Conservation (phyloP, 2,329 filamentous ascomycete genomes). For the Fusarium pseudocircinatum region DNA sequence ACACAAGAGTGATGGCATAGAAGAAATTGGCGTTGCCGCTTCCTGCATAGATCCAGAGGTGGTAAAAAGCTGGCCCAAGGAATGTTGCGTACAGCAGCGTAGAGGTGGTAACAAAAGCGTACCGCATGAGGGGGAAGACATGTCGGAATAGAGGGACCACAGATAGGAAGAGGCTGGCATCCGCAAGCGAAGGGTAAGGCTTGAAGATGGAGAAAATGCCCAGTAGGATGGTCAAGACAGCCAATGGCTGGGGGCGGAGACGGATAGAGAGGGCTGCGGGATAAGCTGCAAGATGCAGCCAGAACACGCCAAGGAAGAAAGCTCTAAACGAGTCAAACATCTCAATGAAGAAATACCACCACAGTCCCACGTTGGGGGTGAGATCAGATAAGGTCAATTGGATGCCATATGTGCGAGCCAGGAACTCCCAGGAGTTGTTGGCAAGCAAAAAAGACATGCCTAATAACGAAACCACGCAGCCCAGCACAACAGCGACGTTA, state of each 20-base stretch:
- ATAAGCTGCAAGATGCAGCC: constrained; percentile 92
- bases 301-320: constrained; percentile 98
- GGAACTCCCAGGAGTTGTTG: constrained; percentile 84
- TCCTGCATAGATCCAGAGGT: constrained; percentile 97
- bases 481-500: constrained; percentile 63
- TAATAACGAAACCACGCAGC: constrained; percentile 70
- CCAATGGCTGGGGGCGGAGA: constrained; percentile 85
- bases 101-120: constrained; percentile 86
- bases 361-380: constrained; percentile 93
- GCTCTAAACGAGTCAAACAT: constrained; percentile 98
- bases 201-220: constrained; percentile 96
- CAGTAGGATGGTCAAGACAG: constrained; percentile 82
- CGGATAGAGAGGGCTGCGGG: constrained; percentile 86
- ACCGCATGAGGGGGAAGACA: constrained; percentile 91
- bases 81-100: constrained; percentile 88
- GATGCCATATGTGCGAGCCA: constrained; percentile 90
- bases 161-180: constrained; percentile 86
- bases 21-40: constrained; percentile 99
- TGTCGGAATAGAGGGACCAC: constrained; percentile 89
- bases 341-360: constrained; percentile 99
- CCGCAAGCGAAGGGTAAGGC: constrained; percentile 92
- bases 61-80: constrained; percentile 93
- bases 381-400: constrained; percentile 91
- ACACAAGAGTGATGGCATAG: constrained; percentile 98
- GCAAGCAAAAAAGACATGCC: constrained; percentile 78